Evolutionary conservation across 495 filamentous ascomycete species (phyloP), one percentile per base, ranked within the genome.

Genomic region (Chaetomium cochliodes): DNA sequence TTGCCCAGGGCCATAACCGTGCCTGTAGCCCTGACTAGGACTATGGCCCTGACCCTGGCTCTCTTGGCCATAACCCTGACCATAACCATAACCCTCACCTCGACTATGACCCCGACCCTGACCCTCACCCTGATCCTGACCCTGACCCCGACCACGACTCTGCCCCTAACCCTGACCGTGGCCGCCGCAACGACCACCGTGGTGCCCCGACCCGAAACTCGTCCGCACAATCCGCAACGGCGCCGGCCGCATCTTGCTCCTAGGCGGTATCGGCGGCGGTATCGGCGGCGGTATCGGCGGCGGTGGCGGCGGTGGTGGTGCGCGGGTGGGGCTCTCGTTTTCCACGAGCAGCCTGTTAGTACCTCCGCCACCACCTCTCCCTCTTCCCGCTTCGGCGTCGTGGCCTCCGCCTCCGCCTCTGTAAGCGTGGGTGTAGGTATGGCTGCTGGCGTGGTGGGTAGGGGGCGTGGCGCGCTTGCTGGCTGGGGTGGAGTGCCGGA

Each of bases 181-280:
- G 7, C n/a, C n/a, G n/a, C n/a, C 28, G 6, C 28, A 30, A 2
- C 28, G 28, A 2, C 28, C 28, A 30, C 28, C 28, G 28, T n/a
- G n/a, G n/a, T n/a, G n/a, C n/a, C n/a, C n/a, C n/a, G 33, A 11
- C 11, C 56, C 22, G 56, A 3, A 6, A 23, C 37, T 23, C 30
- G 20, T 1, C 52, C 50, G 33, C 55, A 62, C 44, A n/a, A 66
- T 59, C 62, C 67, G 64, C 33, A 72, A 39, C 13, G 68, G 68
- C 28, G 60, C 59, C 25, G 73, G 72, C 56, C 73, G 58, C 49
- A 75, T 23, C 11, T 62, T 59, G 51, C 73, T 75, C 64, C 67
- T 69, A 33, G 64, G 50, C 5, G 73, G 72, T 44, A 74, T 70
- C 12, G 72, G 70, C 7, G 73, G 73, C 12, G 67, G 66, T 0